Base-by-base conservation (phyloP, 331 rosid genomes). In the Quercus lobata region DNA sequence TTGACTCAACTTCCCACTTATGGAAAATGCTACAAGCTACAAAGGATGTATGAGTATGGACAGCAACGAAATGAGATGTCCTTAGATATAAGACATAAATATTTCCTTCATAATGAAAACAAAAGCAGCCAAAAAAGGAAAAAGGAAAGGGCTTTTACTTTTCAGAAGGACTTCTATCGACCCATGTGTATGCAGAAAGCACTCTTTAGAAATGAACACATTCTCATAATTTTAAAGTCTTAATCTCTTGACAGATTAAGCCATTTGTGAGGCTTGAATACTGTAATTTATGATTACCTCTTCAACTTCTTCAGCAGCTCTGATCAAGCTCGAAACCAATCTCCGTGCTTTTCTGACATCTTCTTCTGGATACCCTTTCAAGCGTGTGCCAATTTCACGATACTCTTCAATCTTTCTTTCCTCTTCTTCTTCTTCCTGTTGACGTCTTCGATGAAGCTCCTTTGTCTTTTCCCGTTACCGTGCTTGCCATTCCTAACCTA, bases 281-380 rank as follows among this genome's bases (percentile, higher is more conserved):
- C 30, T 58, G 27, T 70, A 78, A 81, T 49, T 63, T 17, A 54
- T 62, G 62, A 74, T 80, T 83, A 92, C 98, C 97, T 91, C 92
- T 87, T 95, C 99, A 75, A 95, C 96, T 89, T 95, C 97, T 78
- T 95, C 98, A 46, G 87, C 92, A 12, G 97, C 88, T 82, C 84
- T 87, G 60, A 92, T 81, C 27, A 95, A 89, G 89, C 91, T 92
- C 1, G 97, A 83, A 84, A 95, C 88, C 84, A 95, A 79, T 80
- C 73, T 90, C 58, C 97, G 76, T n/a, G 98, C 97, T 60, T 90
- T 89, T 63, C 61, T 81, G 37, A 92, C 85, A 75, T 95, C 98
- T 83, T 95, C 93, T 83, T 92, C 87, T 0, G 94, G 97, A 82
- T 87, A 95, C 22, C 76, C 97, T 76, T 89, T 92, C 83, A 92